A percentile compares a stretch with the other conserved stretches of the same genome.
phyloP scores from a whole-genome alignment of 2,329 filamentous ascomycete species.

The Hypoxylon sp. region DNA sequence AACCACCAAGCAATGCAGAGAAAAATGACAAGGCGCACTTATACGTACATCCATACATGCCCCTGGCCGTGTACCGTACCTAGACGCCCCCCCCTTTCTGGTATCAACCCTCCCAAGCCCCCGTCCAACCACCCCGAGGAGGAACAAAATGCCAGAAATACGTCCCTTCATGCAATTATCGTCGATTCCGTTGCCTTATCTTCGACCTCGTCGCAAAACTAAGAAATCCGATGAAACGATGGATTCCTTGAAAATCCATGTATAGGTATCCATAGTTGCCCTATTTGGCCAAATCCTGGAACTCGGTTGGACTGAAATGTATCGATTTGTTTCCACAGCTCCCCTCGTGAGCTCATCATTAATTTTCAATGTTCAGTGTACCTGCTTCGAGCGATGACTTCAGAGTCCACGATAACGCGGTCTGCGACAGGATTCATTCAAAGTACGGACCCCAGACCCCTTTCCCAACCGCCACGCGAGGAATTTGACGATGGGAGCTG shows the following conservation, averaged over 20 bases:
- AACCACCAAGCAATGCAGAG: constrained; percentile 29
- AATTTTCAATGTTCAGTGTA: neutral
- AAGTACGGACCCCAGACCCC: no score
- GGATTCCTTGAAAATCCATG: neutral
- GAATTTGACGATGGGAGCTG: neutral
- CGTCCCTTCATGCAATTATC: constrained; percentile 8
- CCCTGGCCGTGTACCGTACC: constrained; percentile 12
- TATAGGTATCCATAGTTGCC: neutral
- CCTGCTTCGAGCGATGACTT: neutral
- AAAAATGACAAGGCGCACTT: neutral
- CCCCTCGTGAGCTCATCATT: neutral
- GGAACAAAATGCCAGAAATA: constrained; percentile 3
- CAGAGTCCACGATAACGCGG: neutral
- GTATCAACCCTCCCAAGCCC: constrained; percentile 23
- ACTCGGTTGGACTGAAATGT: neutral
- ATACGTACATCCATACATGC: constrained; percentile 8
- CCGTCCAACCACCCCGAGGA: constrained; percentile 1
- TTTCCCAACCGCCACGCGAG: neutral
- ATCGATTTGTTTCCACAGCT: neutral
- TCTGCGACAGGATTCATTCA: no score
- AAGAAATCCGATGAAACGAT: neutral
- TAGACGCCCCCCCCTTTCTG: constrained; percentile 18
- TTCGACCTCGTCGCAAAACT: neutral
- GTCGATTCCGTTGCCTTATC: neutral
- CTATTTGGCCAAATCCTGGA: neutral